Conservation (phyloP, 2,329 filamentous ascomycete genomes). For the Decorospora gaudefroyi region DNA sequence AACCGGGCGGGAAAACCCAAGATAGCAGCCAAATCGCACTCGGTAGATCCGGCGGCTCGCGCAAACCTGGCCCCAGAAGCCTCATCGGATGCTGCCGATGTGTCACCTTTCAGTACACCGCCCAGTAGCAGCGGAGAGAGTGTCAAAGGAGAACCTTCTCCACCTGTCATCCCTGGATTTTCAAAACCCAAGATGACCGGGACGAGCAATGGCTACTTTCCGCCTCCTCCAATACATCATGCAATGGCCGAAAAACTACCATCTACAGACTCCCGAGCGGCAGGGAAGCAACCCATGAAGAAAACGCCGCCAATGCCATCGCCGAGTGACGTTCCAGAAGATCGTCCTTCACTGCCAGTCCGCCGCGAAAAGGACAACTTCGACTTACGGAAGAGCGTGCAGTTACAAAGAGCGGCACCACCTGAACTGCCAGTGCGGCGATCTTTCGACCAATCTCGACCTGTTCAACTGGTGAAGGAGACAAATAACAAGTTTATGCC, state of each 20-base stretch:
- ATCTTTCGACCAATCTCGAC: constrained; percentile 45
- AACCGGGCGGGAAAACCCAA: constrained; percentile 81
- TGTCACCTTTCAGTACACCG: constrained; percentile 86
- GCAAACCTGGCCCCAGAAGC: constrained; percentile 46
- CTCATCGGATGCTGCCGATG: constrained; percentile 52
- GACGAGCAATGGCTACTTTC: constrained; percentile 41
- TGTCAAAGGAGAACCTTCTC: constrained; percentile 37
- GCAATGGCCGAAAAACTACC: constrained; percentile 35
- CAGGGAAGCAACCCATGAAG: constrained; percentile 25
- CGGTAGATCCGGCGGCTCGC: constrained; percentile 31
- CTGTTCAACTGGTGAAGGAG: constrained; percentile 31
- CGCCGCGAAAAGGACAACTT: constrained; percentile 46
- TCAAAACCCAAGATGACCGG: constrained; percentile 30
- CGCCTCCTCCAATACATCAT: constrained; percentile 38
- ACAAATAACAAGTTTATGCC: constrained; percentile 37
- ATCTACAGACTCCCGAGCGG: constrained; percentile 27
- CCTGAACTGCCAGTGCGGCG: constrained; percentile 44
- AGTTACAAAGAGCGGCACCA: constrained; percentile 35
- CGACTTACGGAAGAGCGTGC: constrained; percentile 45
- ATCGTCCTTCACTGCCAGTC: constrained; percentile 57
- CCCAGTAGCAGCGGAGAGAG: constrained; percentile 74
- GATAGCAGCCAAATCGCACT: constrained; percentile 57
- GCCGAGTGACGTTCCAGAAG: constrained; percentile 43
- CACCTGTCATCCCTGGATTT: constrained; percentile 28
- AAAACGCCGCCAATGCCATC: constrained; percentile 21